Evolutionary conservation across 805 yeast species (phyloP).

Genomic region (Grigorovia yakushimaensis): DNA sequence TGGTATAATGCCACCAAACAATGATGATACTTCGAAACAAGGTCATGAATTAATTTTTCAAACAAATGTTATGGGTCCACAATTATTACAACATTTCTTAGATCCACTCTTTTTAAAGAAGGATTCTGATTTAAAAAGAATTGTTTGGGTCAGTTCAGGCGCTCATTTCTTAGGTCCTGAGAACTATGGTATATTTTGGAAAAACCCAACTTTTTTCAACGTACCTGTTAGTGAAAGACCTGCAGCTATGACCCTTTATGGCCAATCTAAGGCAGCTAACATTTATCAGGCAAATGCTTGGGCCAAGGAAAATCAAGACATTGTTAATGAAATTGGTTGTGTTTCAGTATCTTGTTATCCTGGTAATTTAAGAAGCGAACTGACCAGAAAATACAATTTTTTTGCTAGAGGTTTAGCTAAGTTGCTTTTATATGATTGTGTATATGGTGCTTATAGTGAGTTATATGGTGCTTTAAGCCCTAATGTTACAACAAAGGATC

Average conservation of each 20-base stretch:
- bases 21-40: slow-evolving; percentile 23
- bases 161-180: slow-evolving; percentile 25
- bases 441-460: slow-evolving; percentile 32
- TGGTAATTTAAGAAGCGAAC: slow-evolving; percentile 28
- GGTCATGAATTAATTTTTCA: slow-evolving; percentile 32
- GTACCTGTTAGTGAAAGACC: too few relatives aligned
- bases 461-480: slow-evolving; percentile 31
- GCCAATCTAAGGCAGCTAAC: slow-evolving; percentile 32
- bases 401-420: slow-evolving; percentile 8
- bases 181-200: slow-evolving; percentile 27
- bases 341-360: slow-evolving; percentile 31
- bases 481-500: slow-evolving; percentile 18
- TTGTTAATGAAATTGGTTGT: slow-evolving; percentile 21
- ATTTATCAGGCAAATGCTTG: slow-evolving; percentile 30
- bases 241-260: slow-evolving; percentile 19
- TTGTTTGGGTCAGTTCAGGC: slow-evolving; percentile 33
- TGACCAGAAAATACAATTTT: slow-evolving; percentile 21
- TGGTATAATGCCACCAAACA: slow-evolving; percentile 28
- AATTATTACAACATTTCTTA: slow-evolving; percentile 29
- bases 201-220: slow-evolving; percentile 24
- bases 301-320: slow-evolving; percentile 21
- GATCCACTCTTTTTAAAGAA: slow-evolving; percentile 30
- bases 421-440: slow-evolving; percentile 6
- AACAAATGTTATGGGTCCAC: slow-evolving; percentile 32
- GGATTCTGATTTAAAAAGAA: slow-evolving; percentile 25